Evolutionary conservation across 768 basidiomycete genomes (phyloP).

Genomic region (Hemileccinum impolitum): DNA sequence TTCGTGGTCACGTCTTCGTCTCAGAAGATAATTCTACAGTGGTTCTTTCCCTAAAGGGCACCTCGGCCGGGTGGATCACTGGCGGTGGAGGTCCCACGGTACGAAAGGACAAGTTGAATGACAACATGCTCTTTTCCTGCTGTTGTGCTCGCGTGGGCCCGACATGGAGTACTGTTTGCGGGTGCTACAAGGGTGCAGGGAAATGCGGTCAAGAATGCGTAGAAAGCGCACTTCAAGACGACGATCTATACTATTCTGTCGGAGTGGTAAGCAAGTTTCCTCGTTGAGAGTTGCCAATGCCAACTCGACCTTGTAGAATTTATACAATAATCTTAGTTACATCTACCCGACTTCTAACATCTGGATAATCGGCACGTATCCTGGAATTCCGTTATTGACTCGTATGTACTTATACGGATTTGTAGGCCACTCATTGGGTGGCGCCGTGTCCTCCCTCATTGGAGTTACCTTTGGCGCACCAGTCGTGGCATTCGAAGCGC

Average conservation of each 20-base stretch:
- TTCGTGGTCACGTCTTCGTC: slow-evolving; percentile 92
- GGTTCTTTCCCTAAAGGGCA: slow-evolving; percentile 90
- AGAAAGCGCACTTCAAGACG: slow-evolving; percentile 71
- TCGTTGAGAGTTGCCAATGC: not conserved
- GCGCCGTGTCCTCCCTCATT: slow-evolving; percentile 77
- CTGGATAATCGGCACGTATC: slow-evolving; percentile 68
- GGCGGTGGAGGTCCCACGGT: slow-evolving; percentile 80
- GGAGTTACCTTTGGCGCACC: slow-evolving; percentile 92
- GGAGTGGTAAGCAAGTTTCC: slow-evolving; percentile 60
- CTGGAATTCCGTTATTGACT: not conserved
- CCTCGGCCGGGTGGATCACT: slow-evolving; percentile 66
- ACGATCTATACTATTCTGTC: slow-evolving; percentile 84
- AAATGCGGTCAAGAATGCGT: slow-evolving; percentile 81
- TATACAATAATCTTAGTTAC: slow-evolving; percentile 89
- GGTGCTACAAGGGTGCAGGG: slow-evolving; percentile 71
- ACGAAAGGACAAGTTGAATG: slow-evolving; percentile 89
- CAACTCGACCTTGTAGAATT: slow-evolving; percentile 48
- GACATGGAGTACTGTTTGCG: slow-evolving; percentile 91
- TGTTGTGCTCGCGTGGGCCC: slow-evolving; percentile 95
- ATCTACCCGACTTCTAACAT: slow-evolving; percentile 89
- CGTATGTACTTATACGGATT: not conserved
- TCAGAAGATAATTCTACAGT: slow-evolving; percentile 81
- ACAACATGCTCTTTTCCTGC: slow-evolving; percentile 94
- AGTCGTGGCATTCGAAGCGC: slow-evolving; percentile 87
- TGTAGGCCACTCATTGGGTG: slow-evolving; percentile 75